Conservation (phyloP, 2,329 filamentous ascomycete genomes). For the Pseudogymnoascus sp. region DNA sequence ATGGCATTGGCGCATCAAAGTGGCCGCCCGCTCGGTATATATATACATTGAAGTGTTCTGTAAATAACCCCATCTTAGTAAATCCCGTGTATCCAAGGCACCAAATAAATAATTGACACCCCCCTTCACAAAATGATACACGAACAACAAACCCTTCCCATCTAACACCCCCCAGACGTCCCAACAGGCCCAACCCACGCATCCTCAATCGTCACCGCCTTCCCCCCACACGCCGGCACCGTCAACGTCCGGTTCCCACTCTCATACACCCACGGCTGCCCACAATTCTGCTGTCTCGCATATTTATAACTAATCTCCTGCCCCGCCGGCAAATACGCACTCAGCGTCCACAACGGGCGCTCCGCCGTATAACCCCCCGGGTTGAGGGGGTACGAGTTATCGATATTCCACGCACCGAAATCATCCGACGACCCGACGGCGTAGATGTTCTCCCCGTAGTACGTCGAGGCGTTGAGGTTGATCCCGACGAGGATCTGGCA, state of each 20-base stretch:
- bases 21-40: not conserved
- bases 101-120: not conserved
- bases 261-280: constrained; percentile 38
- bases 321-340: constrained; percentile 34
- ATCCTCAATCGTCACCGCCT: constrained; percentile 30
- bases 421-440: constrained; percentile 50
- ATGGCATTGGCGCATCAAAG: too few species aligned
- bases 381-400: constrained; percentile 45
- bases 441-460: constrained; percentile 55
- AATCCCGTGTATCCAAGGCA: not conserved
- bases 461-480: constrained; percentile 46
- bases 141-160: not conserved
- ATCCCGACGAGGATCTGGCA: constrained; percentile 38
- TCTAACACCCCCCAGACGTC: not conserved
- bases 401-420: constrained; percentile 55
- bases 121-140: not conserved
- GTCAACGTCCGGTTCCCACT: constrained; percentile 35
- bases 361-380: constrained; percentile 46
- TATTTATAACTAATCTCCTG: constrained; percentile 39
- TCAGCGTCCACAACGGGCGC: constrained; percentile 39
- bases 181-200: constrained; percentile 32
- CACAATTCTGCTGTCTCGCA: constrained; percentile 37
- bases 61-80: not conserved
- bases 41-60: not conserved
- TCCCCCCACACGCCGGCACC: constrained; percentile 31